Conservation (phyloP, 1,139 yeast species). For the Hyphopichia pseudoburtonii region DNA sequence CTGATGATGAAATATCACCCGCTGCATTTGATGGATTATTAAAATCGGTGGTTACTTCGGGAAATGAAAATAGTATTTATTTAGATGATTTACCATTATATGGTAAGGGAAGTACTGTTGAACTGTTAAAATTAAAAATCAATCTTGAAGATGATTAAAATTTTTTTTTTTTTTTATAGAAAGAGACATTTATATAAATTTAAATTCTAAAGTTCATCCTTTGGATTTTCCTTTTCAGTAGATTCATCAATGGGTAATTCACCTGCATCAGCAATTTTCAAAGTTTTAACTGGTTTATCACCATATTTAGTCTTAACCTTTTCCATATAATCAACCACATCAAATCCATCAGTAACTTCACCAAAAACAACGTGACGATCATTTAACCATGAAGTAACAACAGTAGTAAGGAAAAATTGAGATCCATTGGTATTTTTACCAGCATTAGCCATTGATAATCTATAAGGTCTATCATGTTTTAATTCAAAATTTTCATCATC, state of each 20-base stretch:
- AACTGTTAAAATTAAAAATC: slow-evolving; percentile 31
- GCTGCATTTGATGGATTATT: slow-evolving; percentile 34
- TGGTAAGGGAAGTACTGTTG: slow-evolving; percentile 43
- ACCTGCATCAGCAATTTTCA: slow-evolving; percentile 52
- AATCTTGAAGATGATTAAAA: slow-evolving; percentile 18
- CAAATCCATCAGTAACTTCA: slow-evolving; percentile 68
- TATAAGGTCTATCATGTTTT: slow-evolving; percentile 59
- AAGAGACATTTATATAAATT: background rate
- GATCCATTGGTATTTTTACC: slow-evolving; percentile 65
- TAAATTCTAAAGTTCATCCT: slow-evolving; percentile 27
- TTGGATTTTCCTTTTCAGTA: slow-evolving; percentile 10
- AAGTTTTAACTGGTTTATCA: slow-evolving; percentile 53
- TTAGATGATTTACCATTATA: slow-evolving; percentile 41
- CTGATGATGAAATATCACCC: slow-evolving; percentile 25
- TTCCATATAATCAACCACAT: slow-evolving; percentile 57
- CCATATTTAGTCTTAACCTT: slow-evolving; percentile 47
- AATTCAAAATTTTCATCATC: slow-evolving; percentile 56
- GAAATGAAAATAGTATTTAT: slow-evolving; percentile 22
- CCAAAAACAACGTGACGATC: slow-evolving; percentile 82
- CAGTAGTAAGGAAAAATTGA: slow-evolving; percentile 67
- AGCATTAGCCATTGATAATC: slow-evolving; percentile 65
- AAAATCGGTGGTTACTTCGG: slow-evolving; percentile 24
- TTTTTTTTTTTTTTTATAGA: too few species aligned
- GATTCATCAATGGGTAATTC: slow-evolving; percentile 35
- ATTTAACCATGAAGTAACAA: slow-evolving; percentile 61